Conservation (phyloP, 768 basidiomycete genomes). For the Sporobolomyces roseus region DNA sequence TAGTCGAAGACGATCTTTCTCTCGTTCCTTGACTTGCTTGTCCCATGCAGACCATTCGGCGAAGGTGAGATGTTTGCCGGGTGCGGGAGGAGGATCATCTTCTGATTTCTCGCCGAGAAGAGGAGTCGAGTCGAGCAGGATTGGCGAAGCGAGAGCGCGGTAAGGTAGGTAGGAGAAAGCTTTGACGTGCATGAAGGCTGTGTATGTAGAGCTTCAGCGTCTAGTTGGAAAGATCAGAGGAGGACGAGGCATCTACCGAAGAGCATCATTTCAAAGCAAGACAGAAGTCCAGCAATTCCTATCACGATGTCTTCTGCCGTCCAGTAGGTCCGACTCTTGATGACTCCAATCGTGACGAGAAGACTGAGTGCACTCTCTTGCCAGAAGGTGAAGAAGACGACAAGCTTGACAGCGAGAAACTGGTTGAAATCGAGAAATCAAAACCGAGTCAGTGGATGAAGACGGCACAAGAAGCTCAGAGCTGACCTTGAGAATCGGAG, state of each 20-base stretch:
- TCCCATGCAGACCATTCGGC: conserved; percentile 14
- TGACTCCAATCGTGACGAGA: conserved; percentile 59
- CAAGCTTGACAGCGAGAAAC: conserved; percentile 24
- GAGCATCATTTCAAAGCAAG: conserved; percentile 68
- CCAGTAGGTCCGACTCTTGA: conserved; percentile 56
- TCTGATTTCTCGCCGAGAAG: background rate
- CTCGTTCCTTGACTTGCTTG: background rate
- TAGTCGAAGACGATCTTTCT: conserved; percentile 5
- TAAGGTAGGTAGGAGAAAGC: conserved; percentile 71
- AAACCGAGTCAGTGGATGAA: too few species aligned
- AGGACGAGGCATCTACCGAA: conserved; percentile 8
- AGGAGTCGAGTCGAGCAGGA: background rate
- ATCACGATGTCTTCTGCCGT: conserved; percentile 69
- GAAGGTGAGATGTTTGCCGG: background rate
- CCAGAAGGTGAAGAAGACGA: conserved; percentile 57
- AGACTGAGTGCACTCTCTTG: conserved; percentile 62
- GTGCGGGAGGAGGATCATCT: background rate
- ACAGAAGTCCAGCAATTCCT: conserved; percentile 63
- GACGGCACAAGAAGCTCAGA: too few species aligned
- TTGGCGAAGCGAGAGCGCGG: conserved; percentile 40
- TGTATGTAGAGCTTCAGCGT: conserved; percentile 47
- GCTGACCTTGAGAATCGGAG: conserved; percentile 61
- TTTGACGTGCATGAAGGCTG: conserved; percentile 63
- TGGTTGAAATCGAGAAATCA: background rate
- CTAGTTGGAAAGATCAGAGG: background rate